Conservation (phyloP, 2,329 filamentous ascomycete species). For the Cordyceps cateniannulata region DNA sequence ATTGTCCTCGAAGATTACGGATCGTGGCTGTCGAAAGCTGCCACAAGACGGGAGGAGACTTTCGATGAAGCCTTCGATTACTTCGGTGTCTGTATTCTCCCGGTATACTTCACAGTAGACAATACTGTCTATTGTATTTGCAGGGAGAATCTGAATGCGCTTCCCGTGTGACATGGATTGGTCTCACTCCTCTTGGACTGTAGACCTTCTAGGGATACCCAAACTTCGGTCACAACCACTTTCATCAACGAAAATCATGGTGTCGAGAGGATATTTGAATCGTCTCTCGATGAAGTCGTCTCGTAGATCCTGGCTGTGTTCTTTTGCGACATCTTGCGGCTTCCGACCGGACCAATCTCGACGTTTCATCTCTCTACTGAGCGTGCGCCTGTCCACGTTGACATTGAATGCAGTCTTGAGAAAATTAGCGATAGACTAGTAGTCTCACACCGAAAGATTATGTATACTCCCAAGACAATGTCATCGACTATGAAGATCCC, state of each 20-base stretch:
- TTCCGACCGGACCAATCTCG: not conserved
- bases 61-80: not conserved
- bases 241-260: not conserved
- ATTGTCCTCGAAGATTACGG: not conserved
- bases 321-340: not conserved
- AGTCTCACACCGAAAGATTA: slow-evolving; percentile 24
- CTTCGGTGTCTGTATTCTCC: not conserved
- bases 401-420: too few relatives aligned
- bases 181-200: not conserved
- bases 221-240: not conserved
- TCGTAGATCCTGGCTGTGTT: not conserved
- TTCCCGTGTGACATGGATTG: not conserved
- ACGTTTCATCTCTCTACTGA: not conserved
- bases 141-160: not conserved
- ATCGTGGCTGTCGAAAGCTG: not conserved
- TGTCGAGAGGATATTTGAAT: not conserved
- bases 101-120: not conserved
- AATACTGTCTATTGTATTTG: not conserved
- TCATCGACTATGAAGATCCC: slow-evolving; percentile 20
- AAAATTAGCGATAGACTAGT: slow-evolving; percentile 23
- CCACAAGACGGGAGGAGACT: not conserved
- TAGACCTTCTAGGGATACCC: not conserved
- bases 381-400: not conserved
- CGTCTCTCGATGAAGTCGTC: not conserved
- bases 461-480: slow-evolving; percentile 21